Conservation (phyloP, 1,284 basidiomycete genomes). For the Amylostereum areolatum region DNA sequence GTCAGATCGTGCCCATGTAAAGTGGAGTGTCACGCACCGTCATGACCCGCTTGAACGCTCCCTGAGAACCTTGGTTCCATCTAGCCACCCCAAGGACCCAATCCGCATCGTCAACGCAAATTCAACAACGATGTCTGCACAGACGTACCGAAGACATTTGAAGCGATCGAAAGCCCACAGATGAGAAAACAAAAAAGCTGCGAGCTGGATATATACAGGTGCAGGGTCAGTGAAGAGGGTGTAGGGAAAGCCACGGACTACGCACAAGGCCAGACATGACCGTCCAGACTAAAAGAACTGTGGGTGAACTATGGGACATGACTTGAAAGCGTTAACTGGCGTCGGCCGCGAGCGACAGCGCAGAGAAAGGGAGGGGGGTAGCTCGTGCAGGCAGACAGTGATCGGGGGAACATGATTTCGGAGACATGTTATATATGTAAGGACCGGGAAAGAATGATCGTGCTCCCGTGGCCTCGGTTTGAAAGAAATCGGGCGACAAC, state of each 20-base stretch:
- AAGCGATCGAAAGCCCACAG: slow-evolving; percentile 76
- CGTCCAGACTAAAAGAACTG: slow-evolving; percentile 58
- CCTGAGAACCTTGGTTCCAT: slow-evolving; percentile 61
- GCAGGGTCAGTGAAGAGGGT: slow-evolving; percentile 37
- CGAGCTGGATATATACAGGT: slow-evolving; percentile 39
- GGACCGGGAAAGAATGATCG: too few species aligned
- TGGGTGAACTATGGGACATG: slow-evolving; percentile 64
- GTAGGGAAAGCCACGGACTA: slow-evolving; percentile 4
- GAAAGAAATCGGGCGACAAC: too few species aligned
- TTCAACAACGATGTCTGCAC: slow-evolving; percentile 17
- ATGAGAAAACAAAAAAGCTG: slow-evolving; percentile 59
- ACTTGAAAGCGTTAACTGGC: too few species aligned
- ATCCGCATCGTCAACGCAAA: not conserved
- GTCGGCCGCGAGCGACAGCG: too few species aligned
- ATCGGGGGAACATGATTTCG: too few species aligned
- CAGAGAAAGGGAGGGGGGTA: too few species aligned
- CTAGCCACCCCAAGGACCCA: slow-evolving; percentile 25
- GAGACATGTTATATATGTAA: too few species aligned
- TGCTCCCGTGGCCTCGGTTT: too few species aligned
- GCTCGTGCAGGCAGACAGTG: too few species aligned
- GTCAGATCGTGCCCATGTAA: not conserved
- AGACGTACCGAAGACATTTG: slow-evolving; percentile 56
- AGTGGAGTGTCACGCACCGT: slow-evolving; percentile 44
- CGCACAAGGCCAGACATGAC: slow-evolving; percentile 45
- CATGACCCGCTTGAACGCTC: slow-evolving; percentile 76